These are phyloP conservation scores for Solidago caesia DNA, from an alignment of 129 eudicot species.

Conservation along the genomic window DNA sequence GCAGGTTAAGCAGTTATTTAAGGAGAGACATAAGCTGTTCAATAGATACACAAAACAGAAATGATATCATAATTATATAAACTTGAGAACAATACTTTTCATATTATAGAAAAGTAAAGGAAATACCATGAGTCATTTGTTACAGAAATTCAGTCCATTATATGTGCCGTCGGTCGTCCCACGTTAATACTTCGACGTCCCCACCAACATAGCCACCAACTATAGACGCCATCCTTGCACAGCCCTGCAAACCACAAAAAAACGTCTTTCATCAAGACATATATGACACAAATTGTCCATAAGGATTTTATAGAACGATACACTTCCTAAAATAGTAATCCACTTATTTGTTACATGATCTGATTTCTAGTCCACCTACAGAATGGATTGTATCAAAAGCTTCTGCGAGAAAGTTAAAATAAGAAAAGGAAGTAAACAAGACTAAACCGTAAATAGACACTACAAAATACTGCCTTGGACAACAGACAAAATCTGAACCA, in stretches of 20 bases:
- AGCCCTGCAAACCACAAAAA: constrained; percentile 1
- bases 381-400: background rate
- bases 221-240: constrained; percentile 7
- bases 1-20: background rate
- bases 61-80: background rate
- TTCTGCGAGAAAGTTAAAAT: too few species aligned
- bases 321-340: background rate
- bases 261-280: background rate
- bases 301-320: background rate
- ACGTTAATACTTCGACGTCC: background rate
- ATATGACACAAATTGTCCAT: background rate
- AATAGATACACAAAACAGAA: background rate
- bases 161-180: background rate
- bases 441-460: too few species aligned
- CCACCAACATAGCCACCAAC: background rate
- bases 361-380: background rate
- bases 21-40: background rate
- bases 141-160: background rate
- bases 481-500: too few species aligned
- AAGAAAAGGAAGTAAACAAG: too few species aligned
- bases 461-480: too few species aligned
- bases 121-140: background rate
- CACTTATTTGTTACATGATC: background rate
- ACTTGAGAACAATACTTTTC: too few species aligned
- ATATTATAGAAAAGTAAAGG: background rate